phyloP scores from a whole-genome alignment of 2,329 filamentous ascomycete species.

The Cryphonectria radicalis region DNA sequence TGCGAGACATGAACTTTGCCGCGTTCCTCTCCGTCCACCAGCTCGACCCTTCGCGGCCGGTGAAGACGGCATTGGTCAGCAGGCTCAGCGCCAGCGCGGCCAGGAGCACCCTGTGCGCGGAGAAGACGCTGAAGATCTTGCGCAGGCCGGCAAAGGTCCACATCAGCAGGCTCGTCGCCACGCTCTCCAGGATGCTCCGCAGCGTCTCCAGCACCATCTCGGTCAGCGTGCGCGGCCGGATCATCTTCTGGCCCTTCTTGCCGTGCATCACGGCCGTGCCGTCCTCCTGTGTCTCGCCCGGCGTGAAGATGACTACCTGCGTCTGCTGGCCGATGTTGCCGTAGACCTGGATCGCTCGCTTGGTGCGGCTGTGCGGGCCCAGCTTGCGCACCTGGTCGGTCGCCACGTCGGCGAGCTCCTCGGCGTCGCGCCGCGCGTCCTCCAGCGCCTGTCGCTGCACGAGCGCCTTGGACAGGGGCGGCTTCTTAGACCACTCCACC shows the following conservation, averaged over 20 bases:
- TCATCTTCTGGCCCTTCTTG: slow-evolving; percentile 55
- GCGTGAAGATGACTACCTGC: slow-evolving; percentile 64
- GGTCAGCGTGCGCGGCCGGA: slow-evolving; percentile 65
- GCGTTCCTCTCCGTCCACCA: slow-evolving; percentile 90
- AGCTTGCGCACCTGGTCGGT: slow-evolving; percentile 78
- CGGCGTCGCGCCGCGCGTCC: slow-evolving; percentile 73
- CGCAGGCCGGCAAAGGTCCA: slow-evolving; percentile 70
- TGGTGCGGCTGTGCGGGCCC: slow-evolving; percentile 74
- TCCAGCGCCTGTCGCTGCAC: slow-evolving; percentile 74
- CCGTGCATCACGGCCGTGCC: slow-evolving; percentile 46
- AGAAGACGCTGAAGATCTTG: slow-evolving; percentile 69
- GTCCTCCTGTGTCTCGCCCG: slow-evolving; percentile 43
- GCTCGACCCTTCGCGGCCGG: slow-evolving; percentile 70
- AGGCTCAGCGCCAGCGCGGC: slow-evolving; percentile 69
- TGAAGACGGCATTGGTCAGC: slow-evolving; percentile 74
- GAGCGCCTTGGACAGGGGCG: slow-evolving; percentile 62
- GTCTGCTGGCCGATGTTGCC: slow-evolving; percentile 73
- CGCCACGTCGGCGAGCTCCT: slow-evolving; percentile 75
- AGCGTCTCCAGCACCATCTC: slow-evolving; percentile 74
- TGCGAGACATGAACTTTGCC: slow-evolving; percentile 75
- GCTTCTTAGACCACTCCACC: slow-evolving; percentile 81
- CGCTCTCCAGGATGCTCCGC: slow-evolving; percentile 75
- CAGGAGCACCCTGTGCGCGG: slow-evolving; percentile 76
- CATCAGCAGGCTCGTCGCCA: slow-evolving; percentile 76
- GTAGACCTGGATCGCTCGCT: slow-evolving; percentile 79